Evolutionary conservation across 2,329 filamentous ascomycete species (phyloP).

Genomic region (Piedraia hortae): DNA sequence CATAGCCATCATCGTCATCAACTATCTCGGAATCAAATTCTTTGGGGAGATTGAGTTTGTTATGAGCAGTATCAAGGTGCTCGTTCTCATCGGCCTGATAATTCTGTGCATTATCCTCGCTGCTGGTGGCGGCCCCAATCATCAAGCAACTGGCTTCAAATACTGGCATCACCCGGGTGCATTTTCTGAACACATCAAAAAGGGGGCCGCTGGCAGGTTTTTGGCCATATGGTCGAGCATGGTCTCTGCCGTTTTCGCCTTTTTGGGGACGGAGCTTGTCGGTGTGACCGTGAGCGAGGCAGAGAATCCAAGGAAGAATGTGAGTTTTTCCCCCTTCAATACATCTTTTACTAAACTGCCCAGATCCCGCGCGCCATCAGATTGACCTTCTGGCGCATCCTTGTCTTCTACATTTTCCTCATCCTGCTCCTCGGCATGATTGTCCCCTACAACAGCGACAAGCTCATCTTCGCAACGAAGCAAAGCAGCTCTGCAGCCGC

Average conservation of each 20-base stretch:
- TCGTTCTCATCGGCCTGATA: conserved; percentile 32
- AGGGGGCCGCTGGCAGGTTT: conserved; percentile 36
- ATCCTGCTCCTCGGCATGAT: conserved; percentile 12
- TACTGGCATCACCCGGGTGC: conserved; percentile 17
- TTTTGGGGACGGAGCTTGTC: conserved; percentile 35
- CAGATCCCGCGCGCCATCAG: conserved; percentile 4
- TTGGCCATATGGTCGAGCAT: conserved; percentile 14
- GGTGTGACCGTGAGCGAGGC: conserved; percentile 28
- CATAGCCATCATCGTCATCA: conserved; percentile 8
- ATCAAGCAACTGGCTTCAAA: conserved; percentile 29
- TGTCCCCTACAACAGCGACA: conserved; percentile 14
- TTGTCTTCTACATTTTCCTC: conserved; percentile 12
- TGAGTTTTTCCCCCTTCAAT: conserved; percentile 1
- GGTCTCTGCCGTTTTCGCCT: conserved; percentile 34
- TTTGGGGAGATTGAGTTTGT: conserved; percentile 14
- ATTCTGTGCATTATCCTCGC: conserved; percentile 33
- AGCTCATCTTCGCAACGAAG: conserved; percentile 23
- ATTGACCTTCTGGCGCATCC: conserved; percentile 4
- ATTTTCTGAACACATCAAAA: conserved; percentile 30
- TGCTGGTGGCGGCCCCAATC: conserved; percentile 28
- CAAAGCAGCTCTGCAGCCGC: conserved; percentile 11
- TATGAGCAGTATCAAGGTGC: conserved; percentile 13
- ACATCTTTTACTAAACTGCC: background rate
- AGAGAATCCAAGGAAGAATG: conserved; percentile 22
- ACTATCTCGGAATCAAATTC: conserved; percentile 12